Evolutionary conservation across 495 filamentous ascomycete genomes (phyloP), one percentile per base, ranked within the genome.

Genomic region (Neurospora hispaniola): DNA sequence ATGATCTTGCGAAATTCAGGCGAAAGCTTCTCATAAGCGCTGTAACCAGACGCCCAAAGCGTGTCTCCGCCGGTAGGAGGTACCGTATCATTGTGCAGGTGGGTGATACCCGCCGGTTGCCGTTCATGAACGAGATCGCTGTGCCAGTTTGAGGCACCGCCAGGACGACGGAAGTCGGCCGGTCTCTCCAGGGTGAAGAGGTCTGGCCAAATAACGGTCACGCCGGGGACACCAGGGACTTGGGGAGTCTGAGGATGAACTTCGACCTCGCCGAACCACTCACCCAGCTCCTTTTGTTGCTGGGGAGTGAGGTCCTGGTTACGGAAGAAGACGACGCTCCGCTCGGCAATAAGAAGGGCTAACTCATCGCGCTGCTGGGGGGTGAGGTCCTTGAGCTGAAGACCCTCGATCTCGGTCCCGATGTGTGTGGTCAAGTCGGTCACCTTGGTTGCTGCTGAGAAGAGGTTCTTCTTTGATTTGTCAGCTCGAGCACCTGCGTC

Each of bases 261-360:
- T 74, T 93, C 90, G 48, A 91, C 80, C 72, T 90, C 87, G 0
- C 91, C 90, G 76, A 84, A 92, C 74, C 86, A 86, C 76, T 92
- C 87, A 1, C 90, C 90, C 12, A 93, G 80, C 18, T 83, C 84
- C 70, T 89, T 89, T 75, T 93, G 90, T 75, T 93, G 85, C 75
- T 92, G 89, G 1, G 91, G 90, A 8, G 85, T 84, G 59, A 94
- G 82, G 71, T 92, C 89, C 75, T 94, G 91, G 73, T 92, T 85
- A 6, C 91, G 84, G 82, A 93, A 91, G 80, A 94, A 93, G 42
- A 93, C 91, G 12, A 94, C 90, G 71, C 89, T 90, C 40, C 91
- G 82, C 78, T 92, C 90, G 4, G 91, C 90, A 73, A 93, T 90
- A 71, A 93, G 79, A 39, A 93, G 81, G 0, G 86, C 91, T n/a